Percentiles rank a stretch among this genome's conserved stretches.
These are phyloP conservation scores for Talaromyces pinophilus DNA, from an alignment of 2,329 filamentous ascomycete genomes.

Conservation along the genomic window DNA sequence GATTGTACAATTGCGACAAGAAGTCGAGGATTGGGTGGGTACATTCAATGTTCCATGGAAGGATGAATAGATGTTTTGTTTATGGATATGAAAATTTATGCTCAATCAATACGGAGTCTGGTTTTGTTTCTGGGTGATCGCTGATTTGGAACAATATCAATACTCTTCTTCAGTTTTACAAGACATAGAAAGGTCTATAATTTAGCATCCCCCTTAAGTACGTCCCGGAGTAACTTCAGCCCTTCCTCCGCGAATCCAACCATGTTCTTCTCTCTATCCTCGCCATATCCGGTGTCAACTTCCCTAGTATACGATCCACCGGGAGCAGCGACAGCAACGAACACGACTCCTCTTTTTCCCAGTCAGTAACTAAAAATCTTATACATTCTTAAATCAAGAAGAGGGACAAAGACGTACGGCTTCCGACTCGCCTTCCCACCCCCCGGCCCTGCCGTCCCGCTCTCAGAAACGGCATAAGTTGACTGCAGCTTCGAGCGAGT, in stretches of 20 bases:
- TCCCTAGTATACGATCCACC: constrained; percentile 57
- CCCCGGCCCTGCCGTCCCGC: constrained; percentile 65
- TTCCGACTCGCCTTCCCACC: constrained; percentile 57
- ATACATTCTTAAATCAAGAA: neutral
- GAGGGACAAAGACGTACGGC: constrained; percentile 44
- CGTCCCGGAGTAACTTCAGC: constrained; percentile 58
- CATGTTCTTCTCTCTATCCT: constrained; percentile 63
- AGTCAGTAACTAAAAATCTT: neutral
- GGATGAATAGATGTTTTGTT: constrained; percentile 49
- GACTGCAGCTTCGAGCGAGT: constrained; percentile 57
- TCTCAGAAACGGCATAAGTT: constrained; percentile 62
- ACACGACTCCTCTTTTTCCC: constrained; percentile 8
- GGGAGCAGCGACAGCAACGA: constrained; percentile 58
- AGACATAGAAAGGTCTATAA: neutral
- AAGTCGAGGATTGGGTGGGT: constrained; percentile 85
- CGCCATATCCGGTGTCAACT: constrained; percentile 56
- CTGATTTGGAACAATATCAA: neutral
- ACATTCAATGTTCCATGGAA: constrained; percentile 85
- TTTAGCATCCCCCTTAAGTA: constrained; percentile 46
- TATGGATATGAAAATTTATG: constrained; percentile 8
- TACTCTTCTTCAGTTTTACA: neutral
- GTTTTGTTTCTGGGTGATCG: neutral
- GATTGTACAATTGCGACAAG: constrained; percentile 82
- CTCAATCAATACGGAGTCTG: constrained; percentile 16
- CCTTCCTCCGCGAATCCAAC: constrained; percentile 61